These are phyloP conservation scores for Globisporangium nunn DNA, from an alignment of 352 stramenopile genomes.

Conservation along the genomic window DNA sequence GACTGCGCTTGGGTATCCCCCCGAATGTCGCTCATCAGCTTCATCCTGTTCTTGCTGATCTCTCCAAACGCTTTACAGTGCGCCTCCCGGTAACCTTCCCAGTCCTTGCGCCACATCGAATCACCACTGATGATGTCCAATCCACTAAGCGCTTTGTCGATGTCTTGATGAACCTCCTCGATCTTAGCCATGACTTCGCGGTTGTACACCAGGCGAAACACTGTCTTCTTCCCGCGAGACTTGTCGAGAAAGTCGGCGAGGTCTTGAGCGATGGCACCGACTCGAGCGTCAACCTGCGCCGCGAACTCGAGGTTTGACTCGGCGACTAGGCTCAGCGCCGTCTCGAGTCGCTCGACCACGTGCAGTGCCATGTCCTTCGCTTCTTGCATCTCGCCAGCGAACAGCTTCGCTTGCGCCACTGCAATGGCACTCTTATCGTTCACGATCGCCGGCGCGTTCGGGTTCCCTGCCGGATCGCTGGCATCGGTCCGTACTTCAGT, in stretches of 20 bases:
- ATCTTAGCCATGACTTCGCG: neutral
- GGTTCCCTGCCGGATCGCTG: neutral
- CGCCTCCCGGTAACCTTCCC: neutral
- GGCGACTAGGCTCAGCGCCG: neutral
- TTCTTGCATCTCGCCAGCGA: neutral
- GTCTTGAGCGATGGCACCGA: neutral
- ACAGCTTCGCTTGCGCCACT: neutral
- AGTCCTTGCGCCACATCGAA: neutral
- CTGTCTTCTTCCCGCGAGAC: neutral
- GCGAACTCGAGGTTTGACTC: neutral
- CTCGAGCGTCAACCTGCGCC: neutral
- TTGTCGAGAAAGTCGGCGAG: neutral
- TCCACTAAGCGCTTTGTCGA: neutral
- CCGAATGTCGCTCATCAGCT: neutral
- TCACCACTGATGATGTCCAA: neutral
- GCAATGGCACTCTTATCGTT: neutral
- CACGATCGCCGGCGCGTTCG: neutral
- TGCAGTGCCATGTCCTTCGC: neutral
- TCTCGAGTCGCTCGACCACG: neutral
- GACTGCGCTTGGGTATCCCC: neutral
- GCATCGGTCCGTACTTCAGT: neutral
- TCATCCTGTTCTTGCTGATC: neutral
- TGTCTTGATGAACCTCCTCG: neutral
- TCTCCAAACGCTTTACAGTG: neutral
- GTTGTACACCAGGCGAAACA: neutral